These are phyloP conservation scores for Hsuehochloa calcarea DNA, from an alignment of 176 grass and related monocot species.

Conservation along the genomic window DNA sequence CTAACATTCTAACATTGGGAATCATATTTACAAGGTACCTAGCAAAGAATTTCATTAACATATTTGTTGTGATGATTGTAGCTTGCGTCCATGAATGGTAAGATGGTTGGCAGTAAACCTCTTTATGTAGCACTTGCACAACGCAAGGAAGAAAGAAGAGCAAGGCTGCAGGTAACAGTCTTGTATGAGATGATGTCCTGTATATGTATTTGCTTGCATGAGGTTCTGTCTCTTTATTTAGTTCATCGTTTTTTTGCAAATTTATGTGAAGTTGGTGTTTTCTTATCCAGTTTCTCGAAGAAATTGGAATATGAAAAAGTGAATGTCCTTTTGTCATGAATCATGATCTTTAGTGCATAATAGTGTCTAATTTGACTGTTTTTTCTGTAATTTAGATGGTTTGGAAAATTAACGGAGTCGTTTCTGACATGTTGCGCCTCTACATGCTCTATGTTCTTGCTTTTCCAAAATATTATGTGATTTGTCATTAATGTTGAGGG, in stretches of 20 bases:
- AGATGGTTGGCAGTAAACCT: slow-evolving; percentile 64
- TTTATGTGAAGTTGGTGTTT: not conserved
- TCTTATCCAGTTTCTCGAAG: not conserved
- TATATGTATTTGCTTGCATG: not conserved
- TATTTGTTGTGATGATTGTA: slow-evolving; percentile 4
- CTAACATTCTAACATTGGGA: not conserved
- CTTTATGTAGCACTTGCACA: slow-evolving; percentile 77
- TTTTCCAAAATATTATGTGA: not conserved
- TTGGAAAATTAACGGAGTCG: not conserved
- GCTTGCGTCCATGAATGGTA: slow-evolving; percentile 47
- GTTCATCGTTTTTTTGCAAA: not conserved
- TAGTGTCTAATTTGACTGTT: not conserved
- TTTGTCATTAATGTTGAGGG: not conserved
- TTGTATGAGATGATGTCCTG: not conserved
- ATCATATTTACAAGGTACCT: not conserved
- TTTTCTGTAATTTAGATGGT: not conserved
- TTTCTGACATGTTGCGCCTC: not conserved
- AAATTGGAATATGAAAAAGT: not conserved
- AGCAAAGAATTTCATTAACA: slow-evolving; percentile 2
- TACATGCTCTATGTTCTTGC: not conserved
- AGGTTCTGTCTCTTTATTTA: not conserved
- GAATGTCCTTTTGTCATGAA: not conserved
- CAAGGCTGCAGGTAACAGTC: slow-evolving; percentile 56
- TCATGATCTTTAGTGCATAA: not conserved
- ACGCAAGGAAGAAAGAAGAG: slow-evolving; percentile 71